Evolutionary conservation across 768 basidiomycete species (phyloP), one percentile per base, ranked within the genome.

Genomic region (Termitomyces sp.): DNA sequence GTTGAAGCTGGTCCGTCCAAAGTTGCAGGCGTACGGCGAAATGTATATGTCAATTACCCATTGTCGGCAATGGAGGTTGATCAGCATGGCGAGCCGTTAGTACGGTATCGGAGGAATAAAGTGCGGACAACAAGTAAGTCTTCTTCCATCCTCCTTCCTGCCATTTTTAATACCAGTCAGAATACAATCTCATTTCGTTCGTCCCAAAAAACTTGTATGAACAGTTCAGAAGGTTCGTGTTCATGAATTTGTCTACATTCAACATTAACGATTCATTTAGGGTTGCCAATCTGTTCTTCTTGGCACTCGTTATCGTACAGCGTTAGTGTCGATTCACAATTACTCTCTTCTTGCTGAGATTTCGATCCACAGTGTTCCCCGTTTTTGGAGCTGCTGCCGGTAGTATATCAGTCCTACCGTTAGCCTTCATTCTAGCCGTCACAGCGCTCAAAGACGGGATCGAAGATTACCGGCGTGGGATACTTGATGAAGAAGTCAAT

Each of bases 371-470:
- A 93, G 87, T 95, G 9, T 95, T 98, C 67, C 81, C 93, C 53
- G 72, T 97, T 32, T 98, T 98, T 66, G 96, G 93, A 47, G 91
- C 94, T 0, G 83, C 91, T 2, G 80, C 88, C 2, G 87, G 92
- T 1, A 79, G 87, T 43, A 83, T 92, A 56, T 83, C 93, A 3
- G 87, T 90, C 62, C 71, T 98, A 4, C 96, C 96, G 0, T 78
- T 98, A 7, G 73, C 89, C 38, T 91, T 95, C 71, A 96, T 98
- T 60, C 69, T 99, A 40, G 67, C 75, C 28, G 88, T 96, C 48
- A 98, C 96, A 15, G 95, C 88, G 3, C 81, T 97, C 75, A 99
- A 98, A 71, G 96, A 99, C 67, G 96, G 88, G 7, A 75, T 98
- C 34, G 96, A 98, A 72, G 96, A 99, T 71, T 95, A 92, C 67